These are phyloP conservation scores for Cornus suecica DNA, from an alignment of 148 eudicot species.

Conservation along the genomic window DNA sequence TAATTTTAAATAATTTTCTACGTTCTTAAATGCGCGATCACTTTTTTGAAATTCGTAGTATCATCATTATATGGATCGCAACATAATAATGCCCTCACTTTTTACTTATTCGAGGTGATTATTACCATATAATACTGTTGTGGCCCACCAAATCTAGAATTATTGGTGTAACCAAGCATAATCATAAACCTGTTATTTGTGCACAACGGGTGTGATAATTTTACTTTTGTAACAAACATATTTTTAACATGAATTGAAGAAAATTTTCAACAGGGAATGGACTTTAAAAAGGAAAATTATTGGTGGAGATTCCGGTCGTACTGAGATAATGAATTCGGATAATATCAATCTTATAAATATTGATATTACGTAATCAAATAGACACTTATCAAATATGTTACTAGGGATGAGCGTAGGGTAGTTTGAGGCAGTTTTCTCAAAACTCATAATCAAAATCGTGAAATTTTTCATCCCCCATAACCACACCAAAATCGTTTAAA, in stretches of 20 bases:
- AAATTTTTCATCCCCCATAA: no score
- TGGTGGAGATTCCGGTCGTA: no score
- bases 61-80: not conserved
- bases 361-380: no score
- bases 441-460: no score
- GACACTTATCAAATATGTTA: no score
- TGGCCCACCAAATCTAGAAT: not conserved
- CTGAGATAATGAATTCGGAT: no score
- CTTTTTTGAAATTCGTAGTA: not conserved
- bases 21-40: not conserved
- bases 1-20: not conserved
- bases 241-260: not conserved
- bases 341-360: no score
- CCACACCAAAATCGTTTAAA: no score
- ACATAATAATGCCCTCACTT: not conserved
- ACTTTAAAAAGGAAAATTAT: no score
- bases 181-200: not conserved
- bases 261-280: not conserved
- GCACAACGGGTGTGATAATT: not conserved
- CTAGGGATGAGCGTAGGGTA: no score
- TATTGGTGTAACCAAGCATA: not conserved
- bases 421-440: no score
- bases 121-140: not conserved
- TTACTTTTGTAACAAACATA: not conserved
- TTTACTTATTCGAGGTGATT: conserved; percentile 1